Percentiles rank a stretch among this genome's conserved stretches.
phyloP scores from a whole-genome alignment of 495 filamentous ascomycete species.

The Halenospora varia region DNA sequence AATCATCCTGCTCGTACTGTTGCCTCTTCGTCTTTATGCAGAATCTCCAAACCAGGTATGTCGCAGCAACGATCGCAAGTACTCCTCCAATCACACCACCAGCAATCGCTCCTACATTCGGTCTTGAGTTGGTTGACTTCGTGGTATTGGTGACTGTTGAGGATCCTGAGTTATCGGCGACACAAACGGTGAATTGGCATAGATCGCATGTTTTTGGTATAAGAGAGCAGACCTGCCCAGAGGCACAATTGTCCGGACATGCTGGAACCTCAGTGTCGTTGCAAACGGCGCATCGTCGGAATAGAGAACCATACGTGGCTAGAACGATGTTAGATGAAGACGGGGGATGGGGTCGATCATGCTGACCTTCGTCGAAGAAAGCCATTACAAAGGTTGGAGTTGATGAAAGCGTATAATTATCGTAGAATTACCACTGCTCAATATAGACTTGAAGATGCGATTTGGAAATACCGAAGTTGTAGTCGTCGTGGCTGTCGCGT shows the following conservation, averaged over 20 bases:
- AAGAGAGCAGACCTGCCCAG: constrained; percentile 51
- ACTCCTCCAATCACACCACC: constrained; percentile 82
- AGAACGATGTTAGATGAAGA: background rate
- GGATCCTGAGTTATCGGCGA: constrained; percentile 38
- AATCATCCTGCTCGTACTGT: constrained; percentile 45
- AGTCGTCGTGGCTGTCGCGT: background rate
- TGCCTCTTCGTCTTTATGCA: constrained; percentile 76
- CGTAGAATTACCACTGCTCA: background rate
- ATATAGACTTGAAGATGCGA: too few species aligned
- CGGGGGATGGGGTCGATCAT: background rate
- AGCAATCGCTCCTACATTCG: constrained; percentile 75
- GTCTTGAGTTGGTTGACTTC: constrained; percentile 33
- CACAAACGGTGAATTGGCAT: constrained; percentile 60
- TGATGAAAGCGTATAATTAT: background rate
- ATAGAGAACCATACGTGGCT: constrained; percentile 30
- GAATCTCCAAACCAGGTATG: constrained; percentile 81
- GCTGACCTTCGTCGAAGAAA: background rate
- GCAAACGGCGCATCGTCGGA: constrained; percentile 41
- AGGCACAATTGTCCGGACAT: constrained; percentile 43
- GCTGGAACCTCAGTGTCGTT: constrained; percentile 40
- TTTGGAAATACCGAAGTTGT: too few species aligned
- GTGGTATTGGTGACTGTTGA: constrained; percentile 25
- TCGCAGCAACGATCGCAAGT: constrained; percentile 60
- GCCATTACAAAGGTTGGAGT: background rate
- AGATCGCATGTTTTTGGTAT: constrained; percentile 47